Percentiles rank a stretch among this genome's conserved stretches.
Evolutionary conservation across 2,329 filamentous ascomycete species (phyloP).

Genomic region (Arthrobotrys entomopaga): DNA sequence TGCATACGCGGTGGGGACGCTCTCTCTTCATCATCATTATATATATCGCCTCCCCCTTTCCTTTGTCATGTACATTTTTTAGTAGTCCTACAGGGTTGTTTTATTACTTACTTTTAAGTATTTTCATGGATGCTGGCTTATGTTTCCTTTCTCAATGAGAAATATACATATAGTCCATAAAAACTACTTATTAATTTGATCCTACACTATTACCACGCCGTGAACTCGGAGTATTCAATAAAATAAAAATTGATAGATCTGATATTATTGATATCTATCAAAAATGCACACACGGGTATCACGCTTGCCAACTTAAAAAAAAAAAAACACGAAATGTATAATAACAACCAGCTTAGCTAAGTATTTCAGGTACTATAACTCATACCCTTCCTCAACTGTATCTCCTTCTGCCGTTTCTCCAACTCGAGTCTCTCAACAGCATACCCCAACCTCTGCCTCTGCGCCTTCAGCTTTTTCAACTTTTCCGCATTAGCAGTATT

Average conservation of each 20-base stretch:
- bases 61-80: constrained; percentile 54
- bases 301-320: not conserved
- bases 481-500: constrained; percentile 66
- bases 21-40: constrained; percentile 2
- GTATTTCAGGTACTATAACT: constrained; percentile 54
- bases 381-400: constrained; percentile 78
- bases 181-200: no score
- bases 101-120: constrained; percentile 21
- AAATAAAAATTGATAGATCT: no score
- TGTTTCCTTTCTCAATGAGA: constrained; percentile 30
- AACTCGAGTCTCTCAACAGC: constrained; percentile 85
- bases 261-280: no score
- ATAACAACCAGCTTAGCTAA: not conserved
- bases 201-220: no score
- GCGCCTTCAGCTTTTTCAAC: constrained; percentile 76
- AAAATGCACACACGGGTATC: constrained; percentile 1
- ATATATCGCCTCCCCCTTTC: constrained; percentile 18
- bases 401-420: constrained; percentile 78
- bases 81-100: constrained; percentile 49
- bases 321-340: not conserved
- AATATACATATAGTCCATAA: not conserved
- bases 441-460: constrained; percentile 86
- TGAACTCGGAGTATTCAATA: no score
- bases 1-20: constrained; percentile 7
- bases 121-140: constrained; percentile 53